Conservation (phyloP, 2,329 filamentous ascomycete genomes). For the Allantophomopsis lycopodina region DNA sequence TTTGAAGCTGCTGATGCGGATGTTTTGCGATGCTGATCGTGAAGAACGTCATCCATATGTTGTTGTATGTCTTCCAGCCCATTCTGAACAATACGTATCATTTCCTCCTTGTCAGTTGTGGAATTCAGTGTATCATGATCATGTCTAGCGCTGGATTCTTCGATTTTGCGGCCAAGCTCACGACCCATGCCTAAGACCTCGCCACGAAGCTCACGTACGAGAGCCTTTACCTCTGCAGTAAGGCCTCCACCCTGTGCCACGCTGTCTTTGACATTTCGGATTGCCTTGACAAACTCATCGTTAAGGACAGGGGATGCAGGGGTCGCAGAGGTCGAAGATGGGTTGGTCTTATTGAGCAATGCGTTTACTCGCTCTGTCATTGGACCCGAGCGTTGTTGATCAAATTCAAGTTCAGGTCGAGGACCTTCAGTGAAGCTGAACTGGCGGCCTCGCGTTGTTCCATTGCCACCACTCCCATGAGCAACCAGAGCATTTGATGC, state of each 20-base stretch:
- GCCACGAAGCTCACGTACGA: conserved; percentile 78
- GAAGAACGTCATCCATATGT: conserved; percentile 69
- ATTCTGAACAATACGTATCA: conserved; percentile 66
- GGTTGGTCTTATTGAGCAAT: conserved; percentile 17
- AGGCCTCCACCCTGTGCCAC: conserved; percentile 78
- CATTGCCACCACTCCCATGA: conserved; percentile 17
- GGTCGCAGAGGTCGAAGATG: conserved; percentile 13
- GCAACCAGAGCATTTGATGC: conserved; percentile 37
- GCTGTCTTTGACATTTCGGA: conserved; percentile 82
- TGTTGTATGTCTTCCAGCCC: conserved; percentile 71
- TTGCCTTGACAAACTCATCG: conserved; percentile 70
- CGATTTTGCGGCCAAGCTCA: conserved; percentile 77
- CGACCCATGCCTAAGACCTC: conserved; percentile 92
- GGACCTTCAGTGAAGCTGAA: conserved; percentile 20
- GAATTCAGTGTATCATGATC: conserved; percentile 21
- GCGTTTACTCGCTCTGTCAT: conserved; percentile 16
- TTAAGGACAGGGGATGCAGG: conserved; percentile 44
- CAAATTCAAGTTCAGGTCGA: conserved; percentile 21
- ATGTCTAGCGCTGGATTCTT: conserved; percentile 29
- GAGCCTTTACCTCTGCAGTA: conserved; percentile 81
- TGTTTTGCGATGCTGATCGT: conserved; percentile 60
- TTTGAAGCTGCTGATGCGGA: conserved; percentile 47
- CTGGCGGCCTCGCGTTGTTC: conserved; percentile 10
- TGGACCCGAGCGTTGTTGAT: conserved; percentile 19
- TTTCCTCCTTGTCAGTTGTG: conserved; percentile 49